Base-by-base conservation (phyloP, 83 land plant genomes). In the Thuja plicata region DNA sequence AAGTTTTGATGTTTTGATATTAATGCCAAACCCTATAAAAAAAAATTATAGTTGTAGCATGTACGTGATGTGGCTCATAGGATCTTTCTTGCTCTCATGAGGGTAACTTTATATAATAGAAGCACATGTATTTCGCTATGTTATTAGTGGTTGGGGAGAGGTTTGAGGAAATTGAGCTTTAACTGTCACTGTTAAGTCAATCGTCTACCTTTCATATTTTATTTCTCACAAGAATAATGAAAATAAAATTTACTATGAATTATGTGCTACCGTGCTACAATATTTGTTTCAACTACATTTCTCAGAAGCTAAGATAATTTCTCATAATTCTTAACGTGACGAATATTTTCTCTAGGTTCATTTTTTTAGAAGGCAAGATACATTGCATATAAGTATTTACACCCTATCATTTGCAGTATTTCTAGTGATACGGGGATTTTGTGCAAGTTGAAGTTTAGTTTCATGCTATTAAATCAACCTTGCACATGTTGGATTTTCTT, bases 61-160 rank as follows among this genome's bases (percentile, higher is more conserved):
- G 98, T 99, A n/a, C 94, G 99, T 21, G 99, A 99, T 77, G 99
- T 99, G 10, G 98, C 97, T 8, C 79, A 97, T 43, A 89, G 97
- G 86, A 91, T 99, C 37, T 88, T 99, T 45, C 90, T 99, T n/a
- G 97, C 99, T 74, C 95, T 99, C 81, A 99, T 99, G 99, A 97
- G 96, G 99, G 99, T 97, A 87, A 86, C 4, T 37, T 54, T 54
- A 54, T 3, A 15, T 54, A 19, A 54, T 15, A 3, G 57, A 16
- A 54, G 57, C 57, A 54, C 57, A 54, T 16, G 3, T 54, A 86
- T 10, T 50, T 52, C 7, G 66, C 70, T n/a, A 52, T 86, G 54
- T 57, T 48, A 34, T 43, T 27, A 11, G 46, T 52, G 38, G 12
- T 27, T 54, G 27, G 19, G 57, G 57, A 54, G 57, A 54, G 57